Evolutionary conservation across 2,329 filamentous ascomycete genomes (phyloP).

Genomic region (Saccharata proteae): DNA sequence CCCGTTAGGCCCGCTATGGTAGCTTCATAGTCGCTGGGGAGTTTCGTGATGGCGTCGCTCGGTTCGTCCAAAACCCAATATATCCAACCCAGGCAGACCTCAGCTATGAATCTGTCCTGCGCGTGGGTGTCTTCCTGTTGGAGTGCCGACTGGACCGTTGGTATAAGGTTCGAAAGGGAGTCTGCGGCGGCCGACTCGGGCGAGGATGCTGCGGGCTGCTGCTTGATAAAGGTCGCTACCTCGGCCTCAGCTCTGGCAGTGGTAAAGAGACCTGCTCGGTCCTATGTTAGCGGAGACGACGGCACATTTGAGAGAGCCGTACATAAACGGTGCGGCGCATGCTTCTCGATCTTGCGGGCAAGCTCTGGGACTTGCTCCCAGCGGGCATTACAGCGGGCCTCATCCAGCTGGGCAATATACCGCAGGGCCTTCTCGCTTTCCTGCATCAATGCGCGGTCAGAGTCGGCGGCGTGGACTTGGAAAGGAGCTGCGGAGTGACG

Average conservation of each 20-base stretch:
- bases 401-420: conserved; percentile 74
- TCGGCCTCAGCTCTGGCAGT: conserved; percentile 35
- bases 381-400: conserved; percentile 73
- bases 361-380: conserved; percentile 83
- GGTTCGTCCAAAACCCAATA: conserved; percentile 68
- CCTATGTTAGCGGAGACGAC: not conserved
- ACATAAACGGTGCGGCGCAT: conserved; percentile 79
- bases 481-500: conserved; percentile 8
- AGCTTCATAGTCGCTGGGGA: conserved; percentile 50
- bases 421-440: conserved; percentile 63
- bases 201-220: conserved; percentile 20
- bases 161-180: conserved; percentile 27
- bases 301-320: conserved; percentile 25
- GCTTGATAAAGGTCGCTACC: conserved; percentile 29
- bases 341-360: conserved; percentile 86
- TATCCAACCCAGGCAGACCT: conserved; percentile 73
- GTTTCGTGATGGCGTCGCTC: conserved; percentile 42
- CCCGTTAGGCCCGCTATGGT: conserved; percentile 11
- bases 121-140: conserved; percentile 28
- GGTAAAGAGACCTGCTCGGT: conserved; percentile 31
- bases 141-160: conserved; percentile 27
- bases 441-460: conserved; percentile 16
- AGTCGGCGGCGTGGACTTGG: conserved; percentile 2
- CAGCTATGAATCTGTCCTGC: conserved; percentile 62
- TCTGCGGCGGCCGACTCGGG: conserved; percentile 8